A percentile compares a stretch with the other conserved stretches of the same genome.
phyloP scores from a whole-genome alignment of 1,284 basidiomycete genomes.

The Cutaneotrichosporon cavernicola region DNA sequence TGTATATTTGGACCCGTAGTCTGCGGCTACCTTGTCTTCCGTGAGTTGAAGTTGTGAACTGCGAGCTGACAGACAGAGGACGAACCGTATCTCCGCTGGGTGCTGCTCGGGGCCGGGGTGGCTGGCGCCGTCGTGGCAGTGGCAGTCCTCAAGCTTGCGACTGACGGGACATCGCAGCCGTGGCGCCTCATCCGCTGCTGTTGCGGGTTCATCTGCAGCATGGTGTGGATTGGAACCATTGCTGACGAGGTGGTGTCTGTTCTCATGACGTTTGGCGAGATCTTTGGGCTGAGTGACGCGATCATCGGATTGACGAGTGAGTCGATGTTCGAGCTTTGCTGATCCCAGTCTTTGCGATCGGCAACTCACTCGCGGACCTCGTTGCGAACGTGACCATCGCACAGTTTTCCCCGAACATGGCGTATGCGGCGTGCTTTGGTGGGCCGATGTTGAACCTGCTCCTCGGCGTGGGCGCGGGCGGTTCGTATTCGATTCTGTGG shows the following conservation, averaged over 20 bases:
- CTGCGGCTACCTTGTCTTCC: slow-evolving; percentile 69
- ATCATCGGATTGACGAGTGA: slow-evolving; percentile 83
- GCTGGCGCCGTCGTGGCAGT: slow-evolving; percentile 61
- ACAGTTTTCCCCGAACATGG: slow-evolving; percentile 56
- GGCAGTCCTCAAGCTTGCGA: slow-evolving; percentile 64
- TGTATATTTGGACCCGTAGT: slow-evolving; percentile 76
- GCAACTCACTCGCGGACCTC: slow-evolving; percentile 92
- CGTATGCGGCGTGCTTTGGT: slow-evolving; percentile 56
- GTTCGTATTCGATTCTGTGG: slow-evolving; percentile 50
- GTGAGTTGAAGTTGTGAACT: slow-evolving; percentile 55
- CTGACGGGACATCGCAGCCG: slow-evolving; percentile 61
- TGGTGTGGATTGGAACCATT: slow-evolving; percentile 94
- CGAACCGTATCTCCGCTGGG: slow-evolving; percentile 59
- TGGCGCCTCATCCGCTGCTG: slow-evolving; percentile 74
- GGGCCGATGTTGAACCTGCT: slow-evolving; percentile 86
- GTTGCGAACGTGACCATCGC: slow-evolving; percentile 95
- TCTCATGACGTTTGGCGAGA: slow-evolving; percentile 85
- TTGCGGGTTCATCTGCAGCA: slow-evolving; percentile 81
- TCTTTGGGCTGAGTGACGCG: slow-evolving; percentile 93
- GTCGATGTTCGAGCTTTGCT: slow-evolving; percentile 13
- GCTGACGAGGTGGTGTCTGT: slow-evolving; percentile 90
- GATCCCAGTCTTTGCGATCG: slow-evolving; percentile 75
- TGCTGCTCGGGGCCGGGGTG: slow-evolving; percentile 59
- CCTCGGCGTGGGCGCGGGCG: slow-evolving; percentile 58
- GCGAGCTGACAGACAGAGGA: slow-evolving; percentile 56